phyloP scores from a whole-genome alignment of 2,329 filamentous ascomycete species.

The Colletotrichum neosansevieriae region DNA sequence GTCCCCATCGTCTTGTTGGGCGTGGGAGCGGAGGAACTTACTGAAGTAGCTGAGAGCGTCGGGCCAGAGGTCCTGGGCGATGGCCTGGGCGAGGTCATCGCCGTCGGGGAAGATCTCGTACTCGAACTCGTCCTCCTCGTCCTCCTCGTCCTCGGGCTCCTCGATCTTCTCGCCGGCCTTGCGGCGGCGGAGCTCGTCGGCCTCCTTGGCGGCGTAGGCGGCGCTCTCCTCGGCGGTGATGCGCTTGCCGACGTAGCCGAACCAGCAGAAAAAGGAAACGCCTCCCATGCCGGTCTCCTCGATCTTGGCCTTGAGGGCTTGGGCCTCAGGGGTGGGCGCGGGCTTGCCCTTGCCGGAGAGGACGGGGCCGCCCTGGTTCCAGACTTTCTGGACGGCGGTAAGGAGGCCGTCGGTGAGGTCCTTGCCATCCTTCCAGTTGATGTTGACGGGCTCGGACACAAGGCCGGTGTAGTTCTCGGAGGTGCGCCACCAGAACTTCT shows the following conservation, averaged over 20 bases:
- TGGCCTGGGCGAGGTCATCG: constrained; percentile 82
- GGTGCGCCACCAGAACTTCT: constrained; percentile 90
- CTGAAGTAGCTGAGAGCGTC: constrained; percentile 92
- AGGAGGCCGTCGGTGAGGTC: constrained; percentile 87
- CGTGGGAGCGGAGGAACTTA: constrained; percentile 60
- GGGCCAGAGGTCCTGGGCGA: constrained; percentile 91
- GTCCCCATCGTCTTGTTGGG: neutral
- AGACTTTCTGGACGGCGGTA: constrained; percentile 77
- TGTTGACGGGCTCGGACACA: constrained; percentile 88
- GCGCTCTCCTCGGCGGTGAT: constrained; percentile 79
- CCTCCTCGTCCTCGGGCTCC: constrained; percentile 65
- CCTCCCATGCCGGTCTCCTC: constrained; percentile 72
- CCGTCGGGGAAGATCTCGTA: constrained; percentile 90
- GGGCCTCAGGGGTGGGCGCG: constrained; percentile 58
- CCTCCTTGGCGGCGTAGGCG: constrained; percentile 70
- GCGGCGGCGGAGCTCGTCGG: constrained; percentile 65
- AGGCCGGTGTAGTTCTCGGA: constrained; percentile 78
- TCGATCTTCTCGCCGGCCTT: constrained; percentile 64
- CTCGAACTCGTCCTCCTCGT: constrained; percentile 73
- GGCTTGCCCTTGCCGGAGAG: constrained; percentile 53
- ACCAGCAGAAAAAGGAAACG: constrained; percentile 89
- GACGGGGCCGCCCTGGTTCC: constrained; percentile 59
- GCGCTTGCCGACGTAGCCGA: constrained; percentile 80
- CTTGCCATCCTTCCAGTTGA: constrained; percentile 88
- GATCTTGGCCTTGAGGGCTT: constrained; percentile 66